phyloP scores from a whole-genome alignment of 768 basidiomycete genomes.

The Leccinellum rugosiceps region DNA sequence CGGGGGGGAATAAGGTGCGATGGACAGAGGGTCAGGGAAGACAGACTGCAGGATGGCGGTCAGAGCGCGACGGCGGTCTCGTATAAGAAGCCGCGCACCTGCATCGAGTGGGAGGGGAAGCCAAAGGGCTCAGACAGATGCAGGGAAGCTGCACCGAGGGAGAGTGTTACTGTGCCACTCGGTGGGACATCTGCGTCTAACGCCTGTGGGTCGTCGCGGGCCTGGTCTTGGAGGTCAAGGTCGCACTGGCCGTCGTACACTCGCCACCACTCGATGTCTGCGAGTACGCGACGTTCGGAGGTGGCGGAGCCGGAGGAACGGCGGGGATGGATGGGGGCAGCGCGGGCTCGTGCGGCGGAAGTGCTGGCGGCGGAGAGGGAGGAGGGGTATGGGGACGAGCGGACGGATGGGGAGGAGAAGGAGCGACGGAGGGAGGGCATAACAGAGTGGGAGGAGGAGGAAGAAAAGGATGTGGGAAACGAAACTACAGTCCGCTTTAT shows the following conservation, averaged over 20 bases:
- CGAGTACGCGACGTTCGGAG: slow-evolving; percentile 64
- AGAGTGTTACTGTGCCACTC: slow-evolving; percentile 32
- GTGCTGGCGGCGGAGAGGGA: slow-evolving; percentile 35
- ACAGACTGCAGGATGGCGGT: slow-evolving; percentile 24
- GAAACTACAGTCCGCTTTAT: slow-evolving; percentile 39
- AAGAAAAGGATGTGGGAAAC: slow-evolving; percentile 29
- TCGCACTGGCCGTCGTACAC: slow-evolving; percentile 68
- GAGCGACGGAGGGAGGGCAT: slow-evolving; percentile 83
- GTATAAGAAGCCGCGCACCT: slow-evolving; percentile 17
- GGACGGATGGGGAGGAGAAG: slow-evolving; percentile 64
- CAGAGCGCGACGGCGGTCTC: slow-evolving; percentile 13
- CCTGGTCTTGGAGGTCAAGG: slow-evolving; percentile 29
- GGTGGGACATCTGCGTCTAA: slow-evolving; percentile 11
- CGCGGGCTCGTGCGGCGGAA: slow-evolving; percentile 38
- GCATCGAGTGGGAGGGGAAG: slow-evolving; percentile 22
- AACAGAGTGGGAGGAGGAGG: slow-evolving; percentile 13
- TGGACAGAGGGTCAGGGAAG: slow-evolving; percentile 48
- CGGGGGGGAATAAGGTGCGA: slow-evolving; percentile 51
- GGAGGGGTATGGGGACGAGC: slow-evolving; percentile 63
- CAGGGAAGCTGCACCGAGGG: slow-evolving; percentile 35
- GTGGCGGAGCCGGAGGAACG: slow-evolving; percentile 71
- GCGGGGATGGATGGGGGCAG: slow-evolving; percentile 38
- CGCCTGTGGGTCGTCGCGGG: slow-evolving; percentile 19
- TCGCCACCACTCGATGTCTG: slow-evolving; percentile 88
- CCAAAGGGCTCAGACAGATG: background rate